Percentiles rank a stretch among this genome's conserved stretches.
These are phyloP conservation scores for Macroventuria anomochaeta DNA, from an alignment of 2,329 filamentous ascomycete species.

Conservation along the genomic window DNA sequence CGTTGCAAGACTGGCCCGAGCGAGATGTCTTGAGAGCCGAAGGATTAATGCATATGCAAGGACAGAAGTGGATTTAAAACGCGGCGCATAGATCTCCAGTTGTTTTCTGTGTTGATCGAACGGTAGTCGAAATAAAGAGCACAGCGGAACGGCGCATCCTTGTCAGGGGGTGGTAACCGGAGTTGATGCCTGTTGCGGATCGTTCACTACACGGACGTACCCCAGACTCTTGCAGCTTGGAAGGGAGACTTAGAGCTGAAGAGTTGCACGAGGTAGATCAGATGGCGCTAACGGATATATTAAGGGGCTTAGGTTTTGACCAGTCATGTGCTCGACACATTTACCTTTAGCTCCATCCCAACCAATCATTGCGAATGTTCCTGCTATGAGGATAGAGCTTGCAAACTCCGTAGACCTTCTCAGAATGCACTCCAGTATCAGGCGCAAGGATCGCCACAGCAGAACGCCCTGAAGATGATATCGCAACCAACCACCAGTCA, in stretches of 20 bases:
- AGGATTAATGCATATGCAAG: constrained; percentile 4
- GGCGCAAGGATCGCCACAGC: not conserved
- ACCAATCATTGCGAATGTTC: not conserved
- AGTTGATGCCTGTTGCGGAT: constrained; percentile 32
- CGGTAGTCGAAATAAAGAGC: constrained; percentile 23
- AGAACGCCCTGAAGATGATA: not conserved
- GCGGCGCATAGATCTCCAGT: constrained; percentile 6
- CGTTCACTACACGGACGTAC: constrained; percentile 18
- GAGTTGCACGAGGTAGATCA: constrained; percentile 31
- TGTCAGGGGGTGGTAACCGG: constrained; percentile 19
- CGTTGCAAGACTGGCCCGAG: not conserved
- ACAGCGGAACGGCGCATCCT: constrained; percentile 19
- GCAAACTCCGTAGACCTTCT: not conserved
- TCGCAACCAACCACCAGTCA: not conserved
- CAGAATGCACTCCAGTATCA: constrained; percentile 4
- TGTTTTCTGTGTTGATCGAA: constrained; percentile 1
- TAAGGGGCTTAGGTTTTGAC: constrained; percentile 22
- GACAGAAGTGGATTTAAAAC: constrained; percentile 6
- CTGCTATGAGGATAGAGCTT: not conserved
- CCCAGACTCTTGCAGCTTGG: constrained; percentile 19
- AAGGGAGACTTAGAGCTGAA: constrained; percentile 12
- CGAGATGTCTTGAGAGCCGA: not conserved
- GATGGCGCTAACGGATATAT: constrained; percentile 29
- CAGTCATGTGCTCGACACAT: constrained; percentile 27
- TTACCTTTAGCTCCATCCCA: constrained; percentile 3